Evolutionary conservation across 345 rosid genomes (phyloP).

Genomic region (Linum trigynum): DNA sequence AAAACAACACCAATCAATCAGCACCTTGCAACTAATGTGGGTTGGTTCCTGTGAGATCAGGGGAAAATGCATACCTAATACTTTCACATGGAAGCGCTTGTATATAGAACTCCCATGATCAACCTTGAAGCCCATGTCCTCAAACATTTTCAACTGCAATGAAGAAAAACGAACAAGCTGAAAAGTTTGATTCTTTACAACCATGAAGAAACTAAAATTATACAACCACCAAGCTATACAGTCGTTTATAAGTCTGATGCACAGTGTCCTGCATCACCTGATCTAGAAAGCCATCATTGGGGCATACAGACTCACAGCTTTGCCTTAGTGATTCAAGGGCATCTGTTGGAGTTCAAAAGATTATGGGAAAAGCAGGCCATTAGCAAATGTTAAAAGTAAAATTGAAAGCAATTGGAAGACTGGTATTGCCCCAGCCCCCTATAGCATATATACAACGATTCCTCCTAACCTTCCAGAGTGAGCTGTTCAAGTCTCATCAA

Average conservation of each 20-base stretch:
- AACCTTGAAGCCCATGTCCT: conserved; percentile 60
- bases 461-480: conserved; percentile 50
- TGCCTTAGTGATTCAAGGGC: conserved; percentile 59
- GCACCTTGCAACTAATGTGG: neutral
- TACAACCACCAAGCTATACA: conserved; percentile 7
- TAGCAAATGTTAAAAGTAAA: neutral
- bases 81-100: conserved; percentile 70
- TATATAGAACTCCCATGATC: conserved; percentile 48
- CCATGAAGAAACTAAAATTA: conserved; percentile 9
- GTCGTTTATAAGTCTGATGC: neutral
- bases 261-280: conserved; percentile 42
- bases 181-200: conserved; percentile 4
- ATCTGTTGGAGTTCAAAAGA: conserved; percentile 30
- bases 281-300: conserved; percentile 81
- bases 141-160: conserved; percentile 68
- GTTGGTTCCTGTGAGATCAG: neutral
- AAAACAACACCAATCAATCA: neutral
- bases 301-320: conserved; percentile 57
- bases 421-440: conserved; percentile 12
- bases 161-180: neutral
- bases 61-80: conserved; percentile 37
- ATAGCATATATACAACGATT: conserved; percentile 15
- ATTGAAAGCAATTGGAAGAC: conserved; percentile 15
- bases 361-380: neutral
- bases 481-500: conserved; percentile 61